phyloP scores from a whole-genome alignment of 2,329 filamentous ascomycete species.

The Xylaria sp. region DNA sequence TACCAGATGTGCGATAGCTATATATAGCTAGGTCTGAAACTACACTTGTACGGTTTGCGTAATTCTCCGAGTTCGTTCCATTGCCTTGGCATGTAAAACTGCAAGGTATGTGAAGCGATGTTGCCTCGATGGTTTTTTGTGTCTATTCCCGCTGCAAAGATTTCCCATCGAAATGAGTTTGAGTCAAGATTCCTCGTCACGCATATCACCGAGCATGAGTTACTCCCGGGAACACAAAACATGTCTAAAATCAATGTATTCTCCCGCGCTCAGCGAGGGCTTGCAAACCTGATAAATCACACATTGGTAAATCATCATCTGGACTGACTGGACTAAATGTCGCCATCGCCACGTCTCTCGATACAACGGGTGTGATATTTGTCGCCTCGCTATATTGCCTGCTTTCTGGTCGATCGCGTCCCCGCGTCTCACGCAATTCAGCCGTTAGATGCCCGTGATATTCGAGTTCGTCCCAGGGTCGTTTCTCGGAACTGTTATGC shows the following conservation, averaged over 20 bases:
- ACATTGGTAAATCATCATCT: slow-evolving; percentile 39
- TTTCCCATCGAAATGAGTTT: neutral
- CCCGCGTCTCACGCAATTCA: neutral
- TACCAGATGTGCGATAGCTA: neutral
- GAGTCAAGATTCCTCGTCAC: neutral
- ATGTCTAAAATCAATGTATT: slow-evolving; percentile 10
- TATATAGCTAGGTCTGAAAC: slow-evolving; percentile 12
- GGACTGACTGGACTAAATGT: slow-evolving; percentile 26
- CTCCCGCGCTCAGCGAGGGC: slow-evolving; percentile 38
- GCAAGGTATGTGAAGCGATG: neutral
- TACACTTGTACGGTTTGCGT: neutral
- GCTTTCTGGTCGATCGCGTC: neutral
- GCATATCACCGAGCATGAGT: neutral
- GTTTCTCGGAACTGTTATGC: slow-evolving; percentile 39
- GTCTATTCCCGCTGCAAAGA: neutral
- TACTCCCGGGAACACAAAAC: neutral
- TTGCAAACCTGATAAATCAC: slow-evolving; percentile 43
- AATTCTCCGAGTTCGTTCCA: slow-evolving; percentile 1
- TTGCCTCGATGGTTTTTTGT: neutral
- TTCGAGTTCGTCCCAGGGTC: slow-evolving; percentile 27
- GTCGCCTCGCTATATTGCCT: slow-evolving; percentile 11
- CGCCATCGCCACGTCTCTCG: slow-evolving; percentile 41
- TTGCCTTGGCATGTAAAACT: neutral
- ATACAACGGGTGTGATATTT: slow-evolving; percentile 2
- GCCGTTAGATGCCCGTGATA: slow-evolving; percentile 24